Evolutionary conservation across 805 yeast species (phyloP), one percentile per base, ranked within the genome.

Genomic region (Suhomyces pyralidae): DNA sequence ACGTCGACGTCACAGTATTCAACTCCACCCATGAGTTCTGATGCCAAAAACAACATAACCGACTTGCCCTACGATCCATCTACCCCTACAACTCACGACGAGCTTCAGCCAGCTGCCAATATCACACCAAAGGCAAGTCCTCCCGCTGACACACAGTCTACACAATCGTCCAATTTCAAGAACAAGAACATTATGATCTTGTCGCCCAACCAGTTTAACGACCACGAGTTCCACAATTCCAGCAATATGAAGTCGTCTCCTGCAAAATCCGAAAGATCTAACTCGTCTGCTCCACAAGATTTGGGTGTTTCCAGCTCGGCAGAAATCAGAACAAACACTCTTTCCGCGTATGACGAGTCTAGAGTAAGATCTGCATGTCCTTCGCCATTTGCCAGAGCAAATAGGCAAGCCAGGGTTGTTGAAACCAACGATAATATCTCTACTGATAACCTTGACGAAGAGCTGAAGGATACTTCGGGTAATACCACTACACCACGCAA

Each of bases 391-490:
- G 80, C 78, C 1, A 70, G 62, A 55, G 74, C 66, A 6, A 75
- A 75, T 51, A 63, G 80, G 49, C 80, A 75, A 56, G 80, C 80
- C 2, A 64, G 79, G 26, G 78, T 75, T 7, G 71, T 75, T 3
- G 80, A 75, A 54, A 68, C 74, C 2, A 65, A 62, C 48, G 72
- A 69, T 30, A 64, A 57, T 17, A 54, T 51, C 12, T 51, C 54
- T 4, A 50, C 53, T 1, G 56, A 51, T 9, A 36, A 47, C 25
- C 47, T 58, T n/a, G 55, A 48, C 25, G 42, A 46, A 7, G 36
- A 36, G 7, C 24, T 24, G 7, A 46, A 10, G 32, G 59, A 53
- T n/a, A 49, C 45, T 61, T 54, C 49, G 14, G 36, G 45, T 12
- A 45, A 62, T 5, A 59, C 63, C 15, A 45, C 63, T 7, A 59